Base-by-base conservation (phyloP, 140 eudicot species). In the Bidens hawaiensis region DNA sequence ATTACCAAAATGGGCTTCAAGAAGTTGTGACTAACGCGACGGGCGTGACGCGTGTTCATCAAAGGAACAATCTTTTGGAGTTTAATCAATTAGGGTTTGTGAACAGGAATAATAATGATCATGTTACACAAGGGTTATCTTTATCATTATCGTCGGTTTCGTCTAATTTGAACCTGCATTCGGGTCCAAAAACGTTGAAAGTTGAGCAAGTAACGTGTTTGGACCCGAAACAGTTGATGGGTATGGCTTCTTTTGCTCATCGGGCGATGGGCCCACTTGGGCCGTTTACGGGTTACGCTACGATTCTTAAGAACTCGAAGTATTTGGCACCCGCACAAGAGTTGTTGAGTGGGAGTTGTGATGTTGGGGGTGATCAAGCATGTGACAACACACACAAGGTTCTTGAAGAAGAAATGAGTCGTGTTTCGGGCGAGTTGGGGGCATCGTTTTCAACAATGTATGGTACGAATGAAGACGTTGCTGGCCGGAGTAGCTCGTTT, bases 211-310 rank as follows among this genome's bases (percentile, higher is more conserved):
- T 76, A 50, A 47, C 60, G 38, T 36, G n/a, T 57, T 15, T 65
- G 10, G 77, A 66, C 21, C 40, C 77, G 40, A 65, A 45, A 63
- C 68, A 52, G 22, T 52, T 65, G 4, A 17, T 21, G 74, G 79
- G 71, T 6, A 54, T 54, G 40, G 15, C 63, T 14, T 73, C 85
- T 16, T 22, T 71, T 36, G 48, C 75, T 38, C 74, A 69, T 68
- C 62, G 83, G 53, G 64, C 15, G 19, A 53, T 68, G 0, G 95
- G 95, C 36, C 97, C 97, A 0, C 81, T 86, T 1, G 97, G 97
- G 28, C 97, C 97, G 2, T 89, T 89, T 54, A 89, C 97, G 0
- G 97, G 97, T n/a, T 89, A 89, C 9, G 80, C 97, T 0, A 80
- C 87, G 0, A 83, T 89, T 47, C 76, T 89, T 24, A 76, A 62